phyloP scores from a whole-genome alignment of 768 basidiomycete genomes.

The Amanita thiersii region DNA sequence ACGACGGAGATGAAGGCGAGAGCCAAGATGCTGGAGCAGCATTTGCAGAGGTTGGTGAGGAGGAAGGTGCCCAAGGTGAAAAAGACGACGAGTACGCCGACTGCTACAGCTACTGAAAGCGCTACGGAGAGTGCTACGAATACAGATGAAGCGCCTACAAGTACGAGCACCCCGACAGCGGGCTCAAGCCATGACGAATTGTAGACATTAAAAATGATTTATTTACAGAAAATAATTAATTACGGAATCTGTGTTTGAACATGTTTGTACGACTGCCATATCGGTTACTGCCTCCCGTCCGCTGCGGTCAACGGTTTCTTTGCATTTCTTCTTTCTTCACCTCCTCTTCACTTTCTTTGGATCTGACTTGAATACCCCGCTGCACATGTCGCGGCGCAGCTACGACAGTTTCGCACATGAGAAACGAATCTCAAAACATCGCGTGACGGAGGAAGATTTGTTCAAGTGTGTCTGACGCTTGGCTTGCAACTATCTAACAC shows the following conservation, averaged over 20 bases:
- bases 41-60: conserved; percentile 58
- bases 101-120: background rate
- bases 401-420: conserved; percentile 64
- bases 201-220: conserved; percentile 5
- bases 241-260: no score
- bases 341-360: conserved; percentile 2
- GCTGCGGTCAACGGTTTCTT: background rate
- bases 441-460: conserved; percentile 78
- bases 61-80: conserved; percentile 60
- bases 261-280: background rate
- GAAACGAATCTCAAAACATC: conserved; percentile 65
- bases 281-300: background rate
- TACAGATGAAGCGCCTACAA: conserved; percentile 8
- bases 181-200: conserved; percentile 17
- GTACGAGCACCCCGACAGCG: conserved; percentile 3
- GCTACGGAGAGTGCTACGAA: conserved; percentile 7
- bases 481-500: conserved; percentile 11
- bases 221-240: background rate
- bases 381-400: conserved; percentile 67
- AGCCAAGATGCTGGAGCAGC: conserved; percentile 72
- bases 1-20: conserved; percentile 81
- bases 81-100: conserved; percentile 34
- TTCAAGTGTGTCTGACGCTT: conserved; percentile 51
- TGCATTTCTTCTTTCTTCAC: background rate
- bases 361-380: conserved; percentile 6